Base-by-base conservation (phyloP, 768 basidiomycete species). In the Suillus cothurnatus region DNA sequence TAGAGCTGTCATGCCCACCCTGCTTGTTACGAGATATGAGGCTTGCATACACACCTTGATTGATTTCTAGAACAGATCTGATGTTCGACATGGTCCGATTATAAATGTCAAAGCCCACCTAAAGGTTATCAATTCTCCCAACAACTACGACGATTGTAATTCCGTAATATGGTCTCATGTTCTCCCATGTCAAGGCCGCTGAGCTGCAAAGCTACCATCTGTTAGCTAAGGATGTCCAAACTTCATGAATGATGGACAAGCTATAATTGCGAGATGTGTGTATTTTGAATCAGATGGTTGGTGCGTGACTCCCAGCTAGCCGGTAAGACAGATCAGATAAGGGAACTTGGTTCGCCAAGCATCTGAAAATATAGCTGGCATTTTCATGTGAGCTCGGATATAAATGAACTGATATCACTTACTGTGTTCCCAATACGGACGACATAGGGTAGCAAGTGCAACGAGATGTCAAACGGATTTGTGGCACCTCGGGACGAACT, bases 111-210 rank as follows among this genome's bases (percentile, higher is more conserved):
- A 59, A 41, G 53, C 21, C 39, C 26, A 59, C 26, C 58, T 41
- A 59, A 39, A 58, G 57, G 23, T 39, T 39, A 58, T 58, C 36
- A 26, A 26, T 26, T 38, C 52, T 21, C 52, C 55, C n/a, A 36
- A 57, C 12, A 38, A 39, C 23, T 38, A 39, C 1, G 28, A 41
- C 1, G 31, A 7, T 28, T 28, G 26, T 14, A 59, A 41, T 59
- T 28, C 28, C 58, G 58, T 38, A 41, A 41, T 31, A 31, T 21
- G 19, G 41, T 39, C 19, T 41, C 39, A 21, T 21, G 21, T 59
- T 21, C 26, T 59, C 57, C 23, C 57, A 41, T 28, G 26, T 23
- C 56, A 23, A 21, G 58, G n/a, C 26, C 9, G 11, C 39, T 31
- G 19, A 39, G 31, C 26, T 21, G 26, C 36, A 43, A 39, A 19